Percentiles rank a stretch among this genome's conserved stretches.
Conservation (phyloP, 768 basidiomycete species). For the Agrocybe praecox region DNA sequence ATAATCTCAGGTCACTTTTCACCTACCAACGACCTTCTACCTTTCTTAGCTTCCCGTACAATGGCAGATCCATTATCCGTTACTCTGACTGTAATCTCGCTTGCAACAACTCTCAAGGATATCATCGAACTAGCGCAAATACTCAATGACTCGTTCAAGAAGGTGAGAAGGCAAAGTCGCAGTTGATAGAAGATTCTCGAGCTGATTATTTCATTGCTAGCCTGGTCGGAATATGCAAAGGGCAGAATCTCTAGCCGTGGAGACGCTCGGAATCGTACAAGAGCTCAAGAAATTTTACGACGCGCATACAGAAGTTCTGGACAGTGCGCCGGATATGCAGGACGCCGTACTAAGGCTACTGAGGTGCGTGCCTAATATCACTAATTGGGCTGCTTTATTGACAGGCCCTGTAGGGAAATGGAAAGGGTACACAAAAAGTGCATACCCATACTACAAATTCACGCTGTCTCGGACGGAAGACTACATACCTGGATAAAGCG, state of each 20-base stretch:
- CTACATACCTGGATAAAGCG: too few relatives aligned
- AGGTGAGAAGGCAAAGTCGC: not conserved
- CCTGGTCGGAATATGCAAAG: not conserved
- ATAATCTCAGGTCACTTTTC: too few relatives aligned
- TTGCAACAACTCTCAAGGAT: not conserved
- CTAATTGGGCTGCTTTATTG: not conserved
- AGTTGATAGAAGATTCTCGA: not conserved
- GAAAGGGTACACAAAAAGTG: not conserved
- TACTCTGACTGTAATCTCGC: not conserved
- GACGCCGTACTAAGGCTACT: not conserved
- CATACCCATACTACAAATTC: not conserved
- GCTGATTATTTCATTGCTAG: not conserved
- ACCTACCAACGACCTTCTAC: too few relatives aligned
- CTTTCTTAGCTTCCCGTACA: too few relatives aligned
- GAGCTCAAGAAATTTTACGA: not conserved
- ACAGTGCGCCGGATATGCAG: not conserved
- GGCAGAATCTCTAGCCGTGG: not conserved
- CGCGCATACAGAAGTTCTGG: not conserved
- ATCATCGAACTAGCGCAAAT: not conserved
- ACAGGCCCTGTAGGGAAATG: not conserved
- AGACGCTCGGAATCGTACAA: not conserved
- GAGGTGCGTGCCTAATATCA: not conserved
- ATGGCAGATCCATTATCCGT: not conserved
- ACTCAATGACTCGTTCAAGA: not conserved
- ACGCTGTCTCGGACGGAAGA: too few relatives aligned